Evolutionary conservation across 352 stramenopile genomes (phyloP), one percentile per base, ranked within the genome.

Genomic region (Achlya hypogyna): DNA sequence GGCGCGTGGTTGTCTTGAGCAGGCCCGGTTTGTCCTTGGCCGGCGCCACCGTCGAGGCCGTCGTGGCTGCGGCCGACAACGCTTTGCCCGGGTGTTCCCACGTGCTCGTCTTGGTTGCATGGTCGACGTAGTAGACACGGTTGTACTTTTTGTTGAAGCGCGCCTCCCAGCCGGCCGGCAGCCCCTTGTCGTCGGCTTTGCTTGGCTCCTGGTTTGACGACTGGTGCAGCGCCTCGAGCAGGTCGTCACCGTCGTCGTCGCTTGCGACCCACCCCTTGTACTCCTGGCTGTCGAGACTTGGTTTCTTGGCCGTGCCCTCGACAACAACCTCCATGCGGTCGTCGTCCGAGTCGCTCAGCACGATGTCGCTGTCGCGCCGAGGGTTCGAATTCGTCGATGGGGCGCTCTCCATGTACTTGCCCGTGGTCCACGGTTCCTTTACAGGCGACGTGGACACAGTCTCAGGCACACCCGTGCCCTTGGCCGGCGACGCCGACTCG

Each of bases 11-110:
- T 3, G 25, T 31, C 31, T 56, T 56, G 31, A 56, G 16, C 25
- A 56, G 8, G 49, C 31, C 34, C 22, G 40, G 34, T 27, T 51
- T 70, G 20, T 18, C 20, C 6, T 69, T 40, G 16, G 31, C 5
- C 3, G 45, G 22, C 23, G 49, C 49, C 20, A 66, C 59, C 1
- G 18, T 29, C 4, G 45, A 75, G 1, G 63, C 67, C 2, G 73
- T 65, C 8, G 69, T 66, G 0, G 74, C 73, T 51, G 72, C 68
- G 23, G 70, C 76, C 8, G 76, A 82, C 38, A 45, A 10, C 2
- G 38, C 1, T 18, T 45, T 45, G 14, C 42, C 62, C n/a, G 64
- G 64, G 18, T 64, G 64, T 4, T 43, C 29, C 65, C 65, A 71
- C 35, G 54, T 23, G 18, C 51, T 62, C 29, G 65, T 71, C n/a